phyloP scores from a whole-genome alignment of 2,329 filamentous ascomycete species.

The Exophiala sideris region DNA sequence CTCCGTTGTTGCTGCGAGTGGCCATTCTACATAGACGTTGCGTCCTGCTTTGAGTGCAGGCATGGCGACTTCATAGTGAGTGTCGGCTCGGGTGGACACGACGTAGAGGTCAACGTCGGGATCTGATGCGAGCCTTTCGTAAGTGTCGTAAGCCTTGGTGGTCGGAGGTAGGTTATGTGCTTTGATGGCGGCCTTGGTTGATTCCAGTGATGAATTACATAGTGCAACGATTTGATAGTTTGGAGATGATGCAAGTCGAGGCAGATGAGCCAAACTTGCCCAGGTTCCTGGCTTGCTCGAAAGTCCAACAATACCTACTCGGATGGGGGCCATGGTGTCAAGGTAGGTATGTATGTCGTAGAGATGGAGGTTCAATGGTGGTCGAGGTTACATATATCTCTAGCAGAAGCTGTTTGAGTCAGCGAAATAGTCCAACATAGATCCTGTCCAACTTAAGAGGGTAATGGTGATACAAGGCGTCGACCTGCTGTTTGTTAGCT shows the following conservation, averaged over 20 bases:
- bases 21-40: slow-evolving; percentile 57
- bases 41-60: slow-evolving; percentile 54
- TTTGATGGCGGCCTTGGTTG: slow-evolving; percentile 45
- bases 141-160: slow-evolving; percentile 51
- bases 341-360: no score
- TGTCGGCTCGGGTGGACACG: slow-evolving; percentile 53
- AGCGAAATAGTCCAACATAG: no score
- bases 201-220: slow-evolving; percentile 48
- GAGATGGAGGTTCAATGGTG: no score
- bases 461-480: no score
- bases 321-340: slow-evolving; percentile 48
- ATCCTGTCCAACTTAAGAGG: no score
- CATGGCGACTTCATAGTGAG: slow-evolving; percentile 46
- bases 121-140: slow-evolving; percentile 49
- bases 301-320: slow-evolving; percentile 58
- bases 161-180: slow-evolving; percentile 41
- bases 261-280: slow-evolving; percentile 56
- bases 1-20: slow-evolving; percentile 46
- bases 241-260: slow-evolving; percentile 52
- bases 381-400: no score
- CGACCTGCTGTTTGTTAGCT: not conserved
- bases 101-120: slow-evolving; percentile 55
- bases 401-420: no score
- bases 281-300: slow-evolving; percentile 54
- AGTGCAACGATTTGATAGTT: slow-evolving; percentile 52